Evolutionary conservation across 2,329 filamentous ascomycete species (phyloP).

Genomic region (Penicillium paneum): DNA sequence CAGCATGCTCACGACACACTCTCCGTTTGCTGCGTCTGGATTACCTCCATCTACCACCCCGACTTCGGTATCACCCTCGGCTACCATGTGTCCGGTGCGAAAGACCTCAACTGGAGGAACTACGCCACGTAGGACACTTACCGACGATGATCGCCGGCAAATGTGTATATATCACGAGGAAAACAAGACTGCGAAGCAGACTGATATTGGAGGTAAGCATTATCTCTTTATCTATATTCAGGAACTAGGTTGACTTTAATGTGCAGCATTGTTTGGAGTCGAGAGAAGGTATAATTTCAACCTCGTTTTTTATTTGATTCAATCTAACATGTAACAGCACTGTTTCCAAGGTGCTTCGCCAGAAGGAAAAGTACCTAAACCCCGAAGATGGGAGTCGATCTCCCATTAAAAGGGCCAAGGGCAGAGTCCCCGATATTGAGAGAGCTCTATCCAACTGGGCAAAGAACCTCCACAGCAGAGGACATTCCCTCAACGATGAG

Average conservation of each 20-base stretch:
- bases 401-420: conserved; percentile 76
- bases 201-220: conserved; percentile 81
- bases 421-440: conserved; percentile 87
- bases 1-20: conserved; percentile 73
- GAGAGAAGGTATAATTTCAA: conserved; percentile 74
- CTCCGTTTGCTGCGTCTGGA: conserved; percentile 59
- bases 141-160: conserved; percentile 79
- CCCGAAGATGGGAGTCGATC: conserved; percentile 75
- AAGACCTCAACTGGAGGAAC: conserved; percentile 47
- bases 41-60: conserved; percentile 56
- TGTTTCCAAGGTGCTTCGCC: conserved; percentile 93
- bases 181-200: conserved; percentile 87
- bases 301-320: conserved; percentile 17
- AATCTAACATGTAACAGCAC: conserved; percentile 59
- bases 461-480: conserved; percentile 73
- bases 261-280: conserved; percentile 79
- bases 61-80: conserved; percentile 52
- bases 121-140: conserved; percentile 80
- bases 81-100: conserved; percentile 36
- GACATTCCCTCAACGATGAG: conserved; percentile 70
- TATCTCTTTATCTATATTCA: not conserved
- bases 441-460: conserved; percentile 85
- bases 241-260: conserved; percentile 17
- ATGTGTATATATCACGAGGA: conserved; percentile 96
- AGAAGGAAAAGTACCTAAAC: conserved; percentile 91